These are phyloP conservation scores for Bipolaris sorokiniana DNA, from an alignment of 2,329 filamentous ascomycete species.

Conservation along the genomic window DNA sequence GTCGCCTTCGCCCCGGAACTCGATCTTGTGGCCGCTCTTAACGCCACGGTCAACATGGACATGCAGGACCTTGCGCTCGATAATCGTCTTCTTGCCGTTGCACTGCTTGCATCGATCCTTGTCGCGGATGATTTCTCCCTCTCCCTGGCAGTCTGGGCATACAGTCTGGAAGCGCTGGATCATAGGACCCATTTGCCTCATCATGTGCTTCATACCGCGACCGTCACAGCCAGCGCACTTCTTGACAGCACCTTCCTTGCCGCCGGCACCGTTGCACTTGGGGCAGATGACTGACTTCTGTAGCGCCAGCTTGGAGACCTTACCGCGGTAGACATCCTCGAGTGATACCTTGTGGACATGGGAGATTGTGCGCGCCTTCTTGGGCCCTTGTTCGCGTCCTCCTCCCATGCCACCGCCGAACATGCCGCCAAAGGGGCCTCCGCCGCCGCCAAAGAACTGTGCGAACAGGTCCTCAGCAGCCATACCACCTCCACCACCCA, in stretches of 20 bases:
- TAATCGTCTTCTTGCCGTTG: slow-evolving; percentile 94
- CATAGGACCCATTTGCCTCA: slow-evolving; percentile 99
- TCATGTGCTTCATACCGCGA: slow-evolving; percentile 99
- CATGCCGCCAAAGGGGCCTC: slow-evolving; percentile 72
- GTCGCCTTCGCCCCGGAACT: slow-evolving; percentile 96
- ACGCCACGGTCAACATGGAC: slow-evolving; percentile 97
- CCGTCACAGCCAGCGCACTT: slow-evolving; percentile 90
- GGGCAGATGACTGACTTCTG: slow-evolving; percentile 98
- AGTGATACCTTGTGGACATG: slow-evolving; percentile 98
- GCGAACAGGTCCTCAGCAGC: slow-evolving; percentile 95
- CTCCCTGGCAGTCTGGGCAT: slow-evolving; percentile 96
- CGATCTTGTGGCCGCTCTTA: slow-evolving; percentile 91
- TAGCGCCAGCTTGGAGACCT: slow-evolving; percentile 94
- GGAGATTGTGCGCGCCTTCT: slow-evolving; percentile 93
- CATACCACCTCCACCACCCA: slow-evolving; percentile 78
- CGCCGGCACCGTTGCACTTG: slow-evolving; percentile 90
- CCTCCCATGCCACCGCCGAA: slow-evolving; percentile 63
- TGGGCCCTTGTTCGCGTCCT: slow-evolving; percentile 80
- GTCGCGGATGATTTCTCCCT: slow-evolving; percentile 95
- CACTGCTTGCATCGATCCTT: slow-evolving; percentile 98
- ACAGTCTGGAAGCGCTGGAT: slow-evolving; percentile 99
- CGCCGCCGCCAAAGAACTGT: slow-evolving; percentile 86
- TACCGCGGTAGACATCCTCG: slow-evolving; percentile 97
- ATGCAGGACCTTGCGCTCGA: slow-evolving; percentile 97
- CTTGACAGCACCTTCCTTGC: slow-evolving; percentile 97